Evolutionary conservation across 805 yeast species (phyloP), one percentile per base, ranked within the genome.

Genomic region (Wickerhamomyces ciferrii): DNA sequence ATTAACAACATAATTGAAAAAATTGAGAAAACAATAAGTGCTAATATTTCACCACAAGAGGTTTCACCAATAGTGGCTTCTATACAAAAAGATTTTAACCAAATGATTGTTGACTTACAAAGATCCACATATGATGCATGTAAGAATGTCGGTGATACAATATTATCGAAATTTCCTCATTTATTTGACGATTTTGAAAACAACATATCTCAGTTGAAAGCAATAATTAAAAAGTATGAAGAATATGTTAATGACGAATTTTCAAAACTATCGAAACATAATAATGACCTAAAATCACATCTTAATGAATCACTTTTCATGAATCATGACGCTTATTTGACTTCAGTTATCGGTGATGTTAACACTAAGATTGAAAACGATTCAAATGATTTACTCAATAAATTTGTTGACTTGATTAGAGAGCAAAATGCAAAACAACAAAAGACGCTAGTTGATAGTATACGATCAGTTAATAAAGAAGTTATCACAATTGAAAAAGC

Each of bases 211-310:
- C 44, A 47, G 6, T 39, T 60, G n/a, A 45, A 43, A 17, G 15
- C 25, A 5, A 40, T 49, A 3, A 41, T 55, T 4, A 36, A 43
- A 2, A 43, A 42, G 5, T 48, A 53, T 36, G 53, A 53, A 11
- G 2, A 39, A 0, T 39, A 46, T 4, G 44, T 59, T 31, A 53
- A 50, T 19, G 53, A 50, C 1, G 48, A 57, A 23, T 54, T 54
- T 24, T 48, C 61, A 0, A 48, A 43, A n/a, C 41, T 60, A 4
- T 55, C 62, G 0, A 50, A 48, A 40, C 59, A 60, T 20, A 60
- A 59, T 45, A 59, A 59, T 38, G 50, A 55, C 10, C 48, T 60
- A 23, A 56, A 52, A 31, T 38, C 43, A 2, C 42, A 43, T 3
- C 18, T 60, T 8, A 47, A 52, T 19, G 64, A 58, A 13, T 43